Base-by-base conservation (phyloP, 2,329 filamentous ascomycete genomes). In the Niveomyces coronatus region DNA sequence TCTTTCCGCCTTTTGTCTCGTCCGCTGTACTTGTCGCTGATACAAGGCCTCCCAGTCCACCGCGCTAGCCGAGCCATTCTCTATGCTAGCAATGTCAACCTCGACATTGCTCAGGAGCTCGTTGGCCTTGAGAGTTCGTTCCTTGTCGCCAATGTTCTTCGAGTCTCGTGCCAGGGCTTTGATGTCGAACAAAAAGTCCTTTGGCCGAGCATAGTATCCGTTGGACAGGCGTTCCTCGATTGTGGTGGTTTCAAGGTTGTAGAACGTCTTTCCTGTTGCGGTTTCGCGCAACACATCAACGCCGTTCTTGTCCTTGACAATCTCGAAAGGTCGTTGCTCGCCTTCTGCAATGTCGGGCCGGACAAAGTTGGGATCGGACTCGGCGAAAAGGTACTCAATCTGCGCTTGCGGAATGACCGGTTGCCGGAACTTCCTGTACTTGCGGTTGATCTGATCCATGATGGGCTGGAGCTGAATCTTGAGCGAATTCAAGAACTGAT, bases 151-250 rank as follows among this genome's bases (percentile, higher is more conserved):
- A 41, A 79, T 74, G 9, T 78, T 79, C 54, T 79, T 84, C 9
- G 88, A 80, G 61, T 98, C 91, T 55, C 85, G 89, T 16, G 82
- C 81, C 5, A 98, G 65, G 24, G 80, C 76, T 55, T 82, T 85
- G 51, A 96, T 85, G 55, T 98, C 91, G 28, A 79, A 79, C 35
- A 94, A 62, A 54, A 95, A 98, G 55, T 95, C 89, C 50, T 81
- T 81, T 0, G 88, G 85, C 9, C 88, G 78, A 49, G 87, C 85
- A 60, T 98, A 98, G 61, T 86, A 98, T 5, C 91, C 91, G 56
- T 98, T 96, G 4, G 87, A 93, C 23, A 98, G 68, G n/a, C 91
- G 80, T 56, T 94, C 87, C 63, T 98, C 91, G 37, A 98, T 95
- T 1, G 83, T 89, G 4, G 82, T 82, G 9, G 89, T 84, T 53